These are phyloP conservation scores for Epichloe baconii DNA, from an alignment of 2,329 filamentous ascomycete genomes.

Conservation along the genomic window DNA sequence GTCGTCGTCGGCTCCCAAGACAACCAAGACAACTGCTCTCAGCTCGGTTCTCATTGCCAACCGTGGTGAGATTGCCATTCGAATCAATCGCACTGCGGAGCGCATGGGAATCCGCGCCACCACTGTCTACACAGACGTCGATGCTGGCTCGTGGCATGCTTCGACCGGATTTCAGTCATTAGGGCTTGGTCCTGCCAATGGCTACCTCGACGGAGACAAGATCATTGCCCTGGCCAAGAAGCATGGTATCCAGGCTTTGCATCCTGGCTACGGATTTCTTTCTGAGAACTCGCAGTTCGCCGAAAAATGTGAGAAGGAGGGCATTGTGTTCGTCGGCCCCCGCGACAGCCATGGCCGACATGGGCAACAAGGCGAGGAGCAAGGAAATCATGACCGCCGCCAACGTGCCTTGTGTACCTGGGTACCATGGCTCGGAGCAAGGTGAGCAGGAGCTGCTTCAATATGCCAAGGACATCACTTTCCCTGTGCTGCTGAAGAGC, in stretches of 20 bases:
- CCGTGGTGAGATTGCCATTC: constrained; percentile 88
- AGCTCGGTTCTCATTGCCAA: constrained; percentile 90
- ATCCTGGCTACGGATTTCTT: constrained; percentile 92
- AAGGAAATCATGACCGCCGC: constrained; percentile 95
- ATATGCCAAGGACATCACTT: constrained; percentile 58
- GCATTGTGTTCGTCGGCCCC: constrained; percentile 92
- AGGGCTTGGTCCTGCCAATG: constrained; percentile 68
- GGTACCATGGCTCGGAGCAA: constrained; percentile 85
- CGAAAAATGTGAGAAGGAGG: constrained; percentile 73
- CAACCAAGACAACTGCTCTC: constrained; percentile 35
- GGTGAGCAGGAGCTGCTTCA: constrained; percentile 44
- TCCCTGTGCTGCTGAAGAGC: constrained; percentile 67
- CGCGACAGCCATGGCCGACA: constrained; percentile 65
- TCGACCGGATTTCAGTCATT: constrained; percentile 71
- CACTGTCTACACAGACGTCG: constrained; percentile 88
- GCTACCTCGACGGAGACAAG: constrained; percentile 84
- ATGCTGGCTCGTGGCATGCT: constrained; percentile 78
- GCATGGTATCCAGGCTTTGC: constrained; percentile 78
- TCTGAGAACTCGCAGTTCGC: constrained; percentile 92
- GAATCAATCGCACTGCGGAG: constrained; percentile 78
- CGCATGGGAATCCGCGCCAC: constrained; percentile 85
- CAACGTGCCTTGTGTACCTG: constrained; percentile 92
- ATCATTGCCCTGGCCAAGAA: constrained; percentile 82
- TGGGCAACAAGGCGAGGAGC: constrained; percentile 86
- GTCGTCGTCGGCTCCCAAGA: constrained; percentile 18